Percentiles rank a stretch among this genome's conserved stretches.
phyloP scores from a whole-genome alignment of 495 filamentous ascomycete genomes.

The Neurospora hispaniola region DNA sequence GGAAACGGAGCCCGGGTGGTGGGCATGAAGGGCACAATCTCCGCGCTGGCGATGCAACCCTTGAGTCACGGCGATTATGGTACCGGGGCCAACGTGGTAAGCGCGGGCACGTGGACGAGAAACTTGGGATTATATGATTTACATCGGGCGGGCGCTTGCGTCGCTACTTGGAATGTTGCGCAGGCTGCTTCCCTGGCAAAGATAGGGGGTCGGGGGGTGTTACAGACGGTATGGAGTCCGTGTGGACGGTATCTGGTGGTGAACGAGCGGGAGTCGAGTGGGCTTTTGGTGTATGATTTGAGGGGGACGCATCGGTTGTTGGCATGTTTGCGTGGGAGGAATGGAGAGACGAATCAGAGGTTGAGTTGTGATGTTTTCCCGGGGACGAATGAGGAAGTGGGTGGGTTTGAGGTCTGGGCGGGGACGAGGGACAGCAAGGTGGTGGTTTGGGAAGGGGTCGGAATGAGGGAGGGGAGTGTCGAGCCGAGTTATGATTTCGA shows the following conservation, averaged over 20 bases:
- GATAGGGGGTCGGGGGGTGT: slow-evolving; percentile 58
- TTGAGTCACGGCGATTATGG: slow-evolving; percentile 9
- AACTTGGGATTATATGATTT: slow-evolving; percentile 68
- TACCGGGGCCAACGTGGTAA: slow-evolving; percentile 44
- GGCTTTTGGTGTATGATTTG: slow-evolving; percentile 74
- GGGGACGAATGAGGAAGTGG: slow-evolving; percentile 26
- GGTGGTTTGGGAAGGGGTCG: slow-evolving; percentile 61
- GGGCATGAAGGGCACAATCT: slow-evolving; percentile 78
- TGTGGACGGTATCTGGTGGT: slow-evolving; percentile 84
- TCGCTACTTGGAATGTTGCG: slow-evolving; percentile 53
- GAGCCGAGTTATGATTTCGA: slow-evolving; percentile 48
- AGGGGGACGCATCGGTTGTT: slow-evolving; percentile 59
- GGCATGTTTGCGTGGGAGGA: slow-evolving; percentile 58
- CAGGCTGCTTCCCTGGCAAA: slow-evolving; percentile 24
- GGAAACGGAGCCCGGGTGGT: slow-evolving; percentile 45
- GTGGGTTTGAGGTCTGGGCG: slow-evolving; percentile 70
- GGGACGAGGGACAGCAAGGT: slow-evolving; percentile 72
- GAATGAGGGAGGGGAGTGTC: slow-evolving; percentile 40
- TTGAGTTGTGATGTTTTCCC: slow-evolving; percentile 61
- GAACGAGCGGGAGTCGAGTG: slow-evolving; percentile 69
- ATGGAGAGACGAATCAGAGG: slow-evolving; percentile 65
- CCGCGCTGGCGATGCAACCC: slow-evolving; percentile 43
- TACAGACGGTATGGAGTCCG: slow-evolving; percentile 67
- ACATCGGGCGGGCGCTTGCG: slow-evolving; percentile 50
- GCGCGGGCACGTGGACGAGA: slow-evolving; percentile 73